phyloP scores from a whole-genome alignment of 257 asterid genomes.

The Agastache rugosa region DNA sequence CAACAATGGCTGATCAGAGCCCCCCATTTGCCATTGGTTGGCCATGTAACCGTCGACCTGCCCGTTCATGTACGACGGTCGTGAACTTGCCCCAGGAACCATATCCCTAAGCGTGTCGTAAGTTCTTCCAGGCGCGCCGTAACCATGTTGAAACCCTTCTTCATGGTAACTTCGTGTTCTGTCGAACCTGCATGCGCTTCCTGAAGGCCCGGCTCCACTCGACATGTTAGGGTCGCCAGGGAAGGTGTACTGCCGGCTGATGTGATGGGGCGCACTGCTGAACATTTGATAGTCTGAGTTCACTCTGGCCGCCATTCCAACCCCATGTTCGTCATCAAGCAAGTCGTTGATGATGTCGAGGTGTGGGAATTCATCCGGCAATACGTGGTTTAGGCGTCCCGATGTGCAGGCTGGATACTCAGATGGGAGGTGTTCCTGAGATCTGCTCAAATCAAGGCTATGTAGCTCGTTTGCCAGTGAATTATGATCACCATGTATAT shows the following conservation, averaged over 20 bases:
- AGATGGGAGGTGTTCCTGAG: constrained; percentile 57
- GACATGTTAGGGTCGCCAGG: constrained; percentile 63
- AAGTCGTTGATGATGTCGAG: constrained; percentile 82
- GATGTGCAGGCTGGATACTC: constrained; percentile 68
- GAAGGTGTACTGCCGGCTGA: constrained; percentile 59
- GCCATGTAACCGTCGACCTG: constrained; percentile 60
- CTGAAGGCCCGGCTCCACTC: constrained; percentile 48
- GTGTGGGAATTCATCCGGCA: constrained; percentile 62
- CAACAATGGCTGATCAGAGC: constrained; percentile 54
- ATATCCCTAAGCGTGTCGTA: constrained; percentile 57
- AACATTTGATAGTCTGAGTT: constrained; percentile 53
- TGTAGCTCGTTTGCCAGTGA: constrained; percentile 48
- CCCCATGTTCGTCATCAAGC: constrained; percentile 79
- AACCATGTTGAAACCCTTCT: constrained; percentile 53
- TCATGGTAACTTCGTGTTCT: constrained; percentile 58
- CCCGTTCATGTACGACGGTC: constrained; percentile 55
- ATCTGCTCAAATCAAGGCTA: constrained; percentile 54
- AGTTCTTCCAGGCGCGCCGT: constrained; percentile 43
- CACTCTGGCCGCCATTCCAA: constrained; percentile 44
- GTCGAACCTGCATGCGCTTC: constrained; percentile 61
- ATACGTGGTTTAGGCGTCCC: constrained; percentile 53
- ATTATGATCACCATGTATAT: constrained; percentile 42
- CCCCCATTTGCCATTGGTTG: constrained; percentile 74
- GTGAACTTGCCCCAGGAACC: constrained; percentile 52
- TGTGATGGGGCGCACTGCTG: constrained; percentile 55